phyloP scores from a whole-genome alignment of 441 rosid species.

The Raphanus hybrid region DNA sequence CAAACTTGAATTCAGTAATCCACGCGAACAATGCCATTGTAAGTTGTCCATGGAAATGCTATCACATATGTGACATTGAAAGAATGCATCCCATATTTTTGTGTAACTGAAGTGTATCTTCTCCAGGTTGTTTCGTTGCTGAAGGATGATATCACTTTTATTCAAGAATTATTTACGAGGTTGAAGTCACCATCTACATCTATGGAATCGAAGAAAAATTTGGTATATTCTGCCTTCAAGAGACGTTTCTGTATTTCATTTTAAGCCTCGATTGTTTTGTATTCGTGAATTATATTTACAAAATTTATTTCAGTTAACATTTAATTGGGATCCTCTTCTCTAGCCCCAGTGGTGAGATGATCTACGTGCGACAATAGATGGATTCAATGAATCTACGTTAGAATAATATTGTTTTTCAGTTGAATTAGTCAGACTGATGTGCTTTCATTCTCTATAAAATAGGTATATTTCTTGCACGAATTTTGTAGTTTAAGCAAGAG shows the following conservation, averaged over 20 bases:
- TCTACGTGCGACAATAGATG: slow-evolving; percentile 23
- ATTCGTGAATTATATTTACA: slow-evolving; percentile 22
- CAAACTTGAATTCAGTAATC: slow-evolving; percentile 89
- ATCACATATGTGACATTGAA: slow-evolving; percentile 22
- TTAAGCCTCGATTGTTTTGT: slow-evolving; percentile 20
- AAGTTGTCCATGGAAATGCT: slow-evolving; percentile 48
- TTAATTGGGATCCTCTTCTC: slow-evolving; percentile 15
- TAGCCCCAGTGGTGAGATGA: slow-evolving; percentile 25
- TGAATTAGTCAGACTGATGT: slow-evolving; percentile 39
- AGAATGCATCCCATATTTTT: slow-evolving; percentile 18
- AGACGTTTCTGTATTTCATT: slow-evolving; percentile 26
- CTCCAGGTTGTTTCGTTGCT: slow-evolving; percentile 89
- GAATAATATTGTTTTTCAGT: slow-evolving; percentile 12
- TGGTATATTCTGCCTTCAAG: slow-evolving; percentile 61
- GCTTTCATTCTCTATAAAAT: slow-evolving; percentile 41
- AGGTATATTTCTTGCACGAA: slow-evolving; percentile 95
- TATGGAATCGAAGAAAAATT: slow-evolving; percentile 85
- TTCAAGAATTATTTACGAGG: slow-evolving; percentile 93
- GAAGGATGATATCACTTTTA: slow-evolving; percentile 91
- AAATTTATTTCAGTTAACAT: slow-evolving; percentile 19
- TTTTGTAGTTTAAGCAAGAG: slow-evolving; percentile 99
- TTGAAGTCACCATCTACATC: slow-evolving; percentile 73
- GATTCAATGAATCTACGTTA: slow-evolving; percentile 3
- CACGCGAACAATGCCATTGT: slow-evolving; percentile 94
- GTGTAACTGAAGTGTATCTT: slow-evolving; percentile 33